Conservation (phyloP, 192 early-diverging fungal species). For the Funneliformis geosporum region DNA sequence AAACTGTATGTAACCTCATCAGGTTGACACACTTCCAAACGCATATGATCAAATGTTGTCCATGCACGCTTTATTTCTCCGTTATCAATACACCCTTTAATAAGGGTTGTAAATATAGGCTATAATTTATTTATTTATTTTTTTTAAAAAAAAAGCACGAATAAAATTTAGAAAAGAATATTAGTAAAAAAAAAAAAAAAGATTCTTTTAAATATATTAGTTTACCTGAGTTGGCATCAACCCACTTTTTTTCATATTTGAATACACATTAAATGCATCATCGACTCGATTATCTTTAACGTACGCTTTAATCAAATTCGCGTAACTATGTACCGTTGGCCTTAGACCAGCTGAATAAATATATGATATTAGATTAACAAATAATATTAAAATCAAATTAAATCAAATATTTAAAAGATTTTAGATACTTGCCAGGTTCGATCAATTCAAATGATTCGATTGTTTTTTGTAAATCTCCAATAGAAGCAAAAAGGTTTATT, state of each 20-base stretch:
- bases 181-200: neutral
- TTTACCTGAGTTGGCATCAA: conserved; percentile 51
- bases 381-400: neutral
- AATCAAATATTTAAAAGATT: neutral
- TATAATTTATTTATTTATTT: neutral
- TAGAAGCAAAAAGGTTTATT: conserved; percentile 76
- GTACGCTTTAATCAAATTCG: conserved; percentile 72
- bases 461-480: conserved; percentile 60
- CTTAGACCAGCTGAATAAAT: neutral
- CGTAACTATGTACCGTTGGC: conserved; percentile 69
- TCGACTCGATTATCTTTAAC: conserved; percentile 57
- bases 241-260: conserved; percentile 67
- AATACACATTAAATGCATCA: conserved; percentile 76
- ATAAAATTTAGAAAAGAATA: neutral
- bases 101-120: conserved; percentile 77
- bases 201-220: neutral
- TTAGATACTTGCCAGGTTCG: conserved; percentile 41
- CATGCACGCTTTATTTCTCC: conserved; percentile 79
- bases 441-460: conserved; percentile 68
- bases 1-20: conserved; percentile 79
- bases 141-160: conserved; percentile 24
- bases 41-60: conserved; percentile 88
- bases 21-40: conserved; percentile 71
- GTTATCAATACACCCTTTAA: conserved; percentile 77
- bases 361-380: neutral